These are phyloP conservation scores for Cupressus sempervirens DNA, from an alignment of 75 land plant species.

Conservation along the genomic window DNA sequence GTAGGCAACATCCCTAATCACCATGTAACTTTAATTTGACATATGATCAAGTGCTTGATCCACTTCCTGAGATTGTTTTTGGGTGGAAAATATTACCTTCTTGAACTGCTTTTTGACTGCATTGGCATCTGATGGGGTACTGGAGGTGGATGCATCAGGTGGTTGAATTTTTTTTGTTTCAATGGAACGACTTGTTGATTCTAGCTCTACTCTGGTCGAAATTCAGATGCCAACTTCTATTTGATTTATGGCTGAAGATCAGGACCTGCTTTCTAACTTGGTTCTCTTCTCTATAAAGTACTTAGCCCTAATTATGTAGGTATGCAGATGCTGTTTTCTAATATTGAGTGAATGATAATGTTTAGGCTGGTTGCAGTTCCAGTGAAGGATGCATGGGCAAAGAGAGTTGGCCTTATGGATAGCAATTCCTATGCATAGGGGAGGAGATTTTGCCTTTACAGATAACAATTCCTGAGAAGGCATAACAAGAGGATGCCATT, in stretches of 20 bases:
- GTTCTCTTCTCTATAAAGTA: not conserved
- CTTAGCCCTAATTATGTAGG: no score
- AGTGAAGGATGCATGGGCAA: not conserved
- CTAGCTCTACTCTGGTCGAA: not conserved
- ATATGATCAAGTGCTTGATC: not conserved
- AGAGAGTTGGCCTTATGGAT: not conserved
- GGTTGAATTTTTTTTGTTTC: not conserved
- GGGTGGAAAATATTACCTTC: not conserved
- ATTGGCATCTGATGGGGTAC: not conserved
- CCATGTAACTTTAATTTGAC: not conserved
- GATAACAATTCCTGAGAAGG: not conserved
- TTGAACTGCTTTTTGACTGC: not conserved
- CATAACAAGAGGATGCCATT: not conserved
- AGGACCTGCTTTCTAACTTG: not conserved
- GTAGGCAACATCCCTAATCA: not conserved
- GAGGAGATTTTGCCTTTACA: not conserved
- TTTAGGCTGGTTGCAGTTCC: not conserved
- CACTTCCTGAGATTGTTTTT: not conserved
- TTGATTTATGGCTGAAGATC: not conserved
- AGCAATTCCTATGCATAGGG: not conserved
- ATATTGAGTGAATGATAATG: no score
- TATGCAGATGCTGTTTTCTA: not conserved
- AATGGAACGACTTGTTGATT: not conserved
- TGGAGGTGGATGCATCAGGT: not conserved
- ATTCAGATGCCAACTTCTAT: not conserved